These are phyloP conservation scores for Raphanus raphanistrum DNA, from an alignment of 345 rosid genomes.

Conservation along the genomic window DNA sequence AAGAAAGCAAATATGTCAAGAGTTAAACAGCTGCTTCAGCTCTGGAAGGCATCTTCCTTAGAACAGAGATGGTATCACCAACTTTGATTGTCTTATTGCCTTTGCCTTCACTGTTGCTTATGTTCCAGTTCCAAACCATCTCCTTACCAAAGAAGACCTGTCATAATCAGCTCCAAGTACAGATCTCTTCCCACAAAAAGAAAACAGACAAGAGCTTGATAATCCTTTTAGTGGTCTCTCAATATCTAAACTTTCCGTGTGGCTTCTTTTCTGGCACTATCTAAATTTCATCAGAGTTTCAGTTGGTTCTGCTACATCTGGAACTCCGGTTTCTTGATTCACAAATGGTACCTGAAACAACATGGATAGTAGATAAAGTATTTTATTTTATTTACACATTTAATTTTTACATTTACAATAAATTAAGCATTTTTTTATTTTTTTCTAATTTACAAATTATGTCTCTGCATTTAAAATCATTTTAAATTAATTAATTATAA, in stretches of 20 bases:
- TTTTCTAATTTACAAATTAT: no score
- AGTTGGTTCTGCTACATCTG: constrained; percentile 63
- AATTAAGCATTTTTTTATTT: no score
- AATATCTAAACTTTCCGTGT: constrained; percentile 59
- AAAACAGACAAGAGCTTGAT: neutral
- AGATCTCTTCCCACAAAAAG: constrained; percentile 5
- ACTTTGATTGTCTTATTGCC: constrained; percentile 63
- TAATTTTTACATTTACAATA: no score
- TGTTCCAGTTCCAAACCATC: constrained; percentile 58
- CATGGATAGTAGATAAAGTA: no score
- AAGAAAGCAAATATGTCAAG: neutral
- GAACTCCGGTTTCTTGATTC: constrained; percentile 71
- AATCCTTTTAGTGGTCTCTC: neutral
- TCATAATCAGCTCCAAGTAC: neutral
- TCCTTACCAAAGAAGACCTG: constrained; percentile 86
- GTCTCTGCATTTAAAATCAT: no score
- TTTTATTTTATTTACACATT: no score
- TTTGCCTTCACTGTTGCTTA: constrained; percentile 37
- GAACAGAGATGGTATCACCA: constrained; percentile 67
- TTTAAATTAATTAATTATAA: no score
- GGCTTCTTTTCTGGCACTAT: constrained; percentile 64
- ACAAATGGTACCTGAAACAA: constrained; percentile 73
- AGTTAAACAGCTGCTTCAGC: constrained; percentile 75
- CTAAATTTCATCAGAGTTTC: constrained; percentile 63
- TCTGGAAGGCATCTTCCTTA: constrained; percentile 57